Evolutionary conservation across 768 basidiomycete species (phyloP).

Genomic region (Termitomyces sp.): DNA sequence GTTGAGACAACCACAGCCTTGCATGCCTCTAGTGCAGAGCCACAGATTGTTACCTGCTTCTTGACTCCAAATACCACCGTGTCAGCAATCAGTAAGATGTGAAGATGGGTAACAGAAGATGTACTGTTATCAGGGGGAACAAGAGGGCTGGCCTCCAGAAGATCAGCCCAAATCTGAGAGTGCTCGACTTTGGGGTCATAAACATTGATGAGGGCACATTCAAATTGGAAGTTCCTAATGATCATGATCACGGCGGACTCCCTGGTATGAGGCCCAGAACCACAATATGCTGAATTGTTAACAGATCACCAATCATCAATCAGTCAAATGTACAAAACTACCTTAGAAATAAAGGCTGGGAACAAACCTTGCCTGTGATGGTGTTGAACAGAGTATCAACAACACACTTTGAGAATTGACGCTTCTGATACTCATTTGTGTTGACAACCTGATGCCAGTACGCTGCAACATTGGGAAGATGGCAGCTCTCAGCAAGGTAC

Average conservation of each 20-base stretch:
- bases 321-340: background rate
- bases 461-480: conserved; percentile 93
- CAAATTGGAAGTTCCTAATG: conserved; percentile 88
- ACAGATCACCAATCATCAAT: background rate
- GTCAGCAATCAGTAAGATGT: background rate
- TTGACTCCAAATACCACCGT: conserved; percentile 53
- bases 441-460: conserved; percentile 98
- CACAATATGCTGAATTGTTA: conserved; percentile 76
- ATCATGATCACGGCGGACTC: conserved; percentile 95
- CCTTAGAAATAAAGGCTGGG: background rate
- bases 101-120: conserved; percentile 23
- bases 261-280: conserved; percentile 98
- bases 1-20: conserved; percentile 93
- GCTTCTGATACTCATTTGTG: conserved; percentile 99
- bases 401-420: conserved; percentile 91
- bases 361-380: conserved; percentile 85
- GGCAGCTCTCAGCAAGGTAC: conserved; percentile 91
- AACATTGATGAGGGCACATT: conserved; percentile 81
- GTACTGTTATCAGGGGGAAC: conserved; percentile 63
- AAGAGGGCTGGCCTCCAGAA: conserved; percentile 64
- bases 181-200: conserved; percentile 91
- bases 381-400: conserved; percentile 99
- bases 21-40: conserved; percentile 84
- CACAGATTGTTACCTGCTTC: conserved; percentile 78
- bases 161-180: conserved; percentile 84